Base-by-base conservation (phyloP, 23 red algal genomes). In the Gracilaria gracilis region DNA sequence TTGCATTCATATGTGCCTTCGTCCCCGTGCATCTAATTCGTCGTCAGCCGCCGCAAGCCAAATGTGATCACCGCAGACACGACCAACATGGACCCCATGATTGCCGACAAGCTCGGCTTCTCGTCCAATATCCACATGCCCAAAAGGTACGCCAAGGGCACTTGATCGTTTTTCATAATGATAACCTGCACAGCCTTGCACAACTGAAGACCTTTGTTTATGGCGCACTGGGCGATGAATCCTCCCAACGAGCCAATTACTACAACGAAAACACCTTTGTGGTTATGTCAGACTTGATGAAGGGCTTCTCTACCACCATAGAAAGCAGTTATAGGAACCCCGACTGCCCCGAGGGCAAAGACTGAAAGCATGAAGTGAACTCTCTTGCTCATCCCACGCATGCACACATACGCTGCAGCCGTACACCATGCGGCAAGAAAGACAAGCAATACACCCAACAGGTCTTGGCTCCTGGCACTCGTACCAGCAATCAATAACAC, bases 221-320 rank as follows among this genome's bases (percentile, higher is more conserved):
- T 11, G 29, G 15, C 57, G 49, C 48, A 81, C 4, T 81, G 78
- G 5, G 78, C 46, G 33, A 57, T 42, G 59, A 57, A 27, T 12
- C 21, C 14, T 36, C 16, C 34, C 29, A 81, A 13, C 4, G 51
- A 57, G 17, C 51, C 78, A 6, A 81, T 1, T 23, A 81, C 7
- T 38, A 38, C 46, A 1, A 81, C 29, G 4, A 34, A 32, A 4
- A 40, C 34, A 17, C 48, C 78, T 61, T 34, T 31, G 31, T 35
- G 31, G 78, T 59, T 81, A 81, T 3, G 54, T 42, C 49, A 89
- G 47, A n/a, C n/a, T n/a, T n/a, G n/a, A n/a, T n/a, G n/a, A n/a
- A n/a, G n/a, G n/a, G n/a, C n/a, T n/a, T n/a, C n/a, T n/a, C n/a
- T n/a, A n/a, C n/a, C n/a, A n/a, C n/a, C n/a, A n/a, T n/a, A n/a